A percentile compares a stretch with the other conserved stretches of the same genome.
Conservation (phyloP, 2,329 filamentous ascomycete species). For the Aspergillus spinulosporus region DNA sequence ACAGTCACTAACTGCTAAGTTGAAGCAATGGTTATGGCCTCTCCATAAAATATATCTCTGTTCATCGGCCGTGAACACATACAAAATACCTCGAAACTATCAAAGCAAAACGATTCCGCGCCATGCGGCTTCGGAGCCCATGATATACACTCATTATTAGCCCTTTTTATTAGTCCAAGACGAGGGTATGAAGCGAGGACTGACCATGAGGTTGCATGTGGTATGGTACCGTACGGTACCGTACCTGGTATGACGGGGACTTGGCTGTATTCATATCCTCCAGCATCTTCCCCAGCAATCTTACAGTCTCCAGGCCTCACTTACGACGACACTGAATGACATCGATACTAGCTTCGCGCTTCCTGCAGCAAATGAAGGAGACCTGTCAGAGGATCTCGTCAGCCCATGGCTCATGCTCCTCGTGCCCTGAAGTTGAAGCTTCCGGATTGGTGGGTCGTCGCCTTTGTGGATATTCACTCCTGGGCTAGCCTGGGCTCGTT, state of each 20-base stretch:
- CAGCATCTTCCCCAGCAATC: background rate
- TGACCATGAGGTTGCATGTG: background rate
- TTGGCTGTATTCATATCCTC: background rate
- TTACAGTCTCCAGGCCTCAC: background rate
- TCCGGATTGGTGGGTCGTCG: background rate
- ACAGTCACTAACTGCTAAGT: too few species aligned
- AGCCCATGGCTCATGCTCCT: background rate
- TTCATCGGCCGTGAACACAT: too few species aligned
- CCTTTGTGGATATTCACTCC: background rate
- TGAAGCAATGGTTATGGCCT: too few species aligned
- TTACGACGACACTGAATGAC: background rate
- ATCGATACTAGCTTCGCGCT: background rate
- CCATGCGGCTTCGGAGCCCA: too few species aligned
- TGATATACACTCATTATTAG: too few species aligned
- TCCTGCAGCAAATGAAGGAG: background rate
- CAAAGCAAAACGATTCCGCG: too few species aligned
- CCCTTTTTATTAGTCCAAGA: too few species aligned
- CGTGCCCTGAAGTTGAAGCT: background rate
- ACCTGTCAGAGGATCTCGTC: background rate
- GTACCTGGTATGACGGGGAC: background rate
- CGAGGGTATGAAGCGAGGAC: too few species aligned
- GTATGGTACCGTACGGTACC: background rate
- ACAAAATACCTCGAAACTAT: too few species aligned
- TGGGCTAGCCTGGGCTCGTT: background rate
- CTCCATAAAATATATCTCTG: too few species aligned